phyloP scores from a whole-genome alignment of 1,284 basidiomycete genomes.

The Pterulicium gracile region DNA sequence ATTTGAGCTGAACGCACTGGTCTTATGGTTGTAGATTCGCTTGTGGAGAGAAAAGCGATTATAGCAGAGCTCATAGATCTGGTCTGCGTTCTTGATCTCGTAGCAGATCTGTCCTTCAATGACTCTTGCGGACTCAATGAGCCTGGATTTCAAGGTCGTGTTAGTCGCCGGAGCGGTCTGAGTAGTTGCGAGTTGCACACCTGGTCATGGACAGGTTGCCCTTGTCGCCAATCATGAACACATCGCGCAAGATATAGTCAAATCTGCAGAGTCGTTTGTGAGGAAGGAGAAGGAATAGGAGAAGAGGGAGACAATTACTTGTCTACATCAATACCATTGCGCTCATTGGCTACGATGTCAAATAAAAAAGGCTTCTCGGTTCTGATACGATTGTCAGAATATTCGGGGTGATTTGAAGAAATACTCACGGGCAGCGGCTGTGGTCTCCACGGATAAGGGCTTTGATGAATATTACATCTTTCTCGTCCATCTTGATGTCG shows the following conservation, averaged over 20 bases:
- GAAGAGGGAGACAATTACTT: conserved; percentile 45
- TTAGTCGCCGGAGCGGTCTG: conserved; percentile 1
- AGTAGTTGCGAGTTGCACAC: conserved; percentile 3
- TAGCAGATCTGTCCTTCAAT: conserved; percentile 67
- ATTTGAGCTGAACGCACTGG: conserved; percentile 45
- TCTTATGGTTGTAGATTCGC: conserved; percentile 68
- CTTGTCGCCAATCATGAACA: conserved; percentile 55
- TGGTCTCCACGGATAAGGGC: conserved; percentile 55
- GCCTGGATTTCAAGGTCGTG: conserved; percentile 23
- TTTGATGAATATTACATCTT: conserved; percentile 50
- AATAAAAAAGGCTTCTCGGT: conserved; percentile 41
- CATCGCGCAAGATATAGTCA: conserved; percentile 70
- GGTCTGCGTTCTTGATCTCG: conserved; percentile 67
- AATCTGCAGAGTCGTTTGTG: conserved; percentile 31
- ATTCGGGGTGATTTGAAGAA: background rate
- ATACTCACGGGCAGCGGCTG: conserved; percentile 26
- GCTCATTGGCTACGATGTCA: conserved; percentile 70
- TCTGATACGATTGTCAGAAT: background rate
- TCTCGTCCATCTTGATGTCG: conserved; percentile 27
- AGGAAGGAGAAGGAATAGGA: background rate
- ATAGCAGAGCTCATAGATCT: conserved; percentile 61
- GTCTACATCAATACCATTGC: conserved; percentile 75
- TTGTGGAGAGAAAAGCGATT: conserved; percentile 70
- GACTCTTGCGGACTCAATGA: conserved; percentile 64
- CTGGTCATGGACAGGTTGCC: conserved; percentile 12